These are phyloP conservation scores for Malassezia restricta DNA, from an alignment of 1,284 basidiomycete species.

Conservation along the genomic window DNA sequence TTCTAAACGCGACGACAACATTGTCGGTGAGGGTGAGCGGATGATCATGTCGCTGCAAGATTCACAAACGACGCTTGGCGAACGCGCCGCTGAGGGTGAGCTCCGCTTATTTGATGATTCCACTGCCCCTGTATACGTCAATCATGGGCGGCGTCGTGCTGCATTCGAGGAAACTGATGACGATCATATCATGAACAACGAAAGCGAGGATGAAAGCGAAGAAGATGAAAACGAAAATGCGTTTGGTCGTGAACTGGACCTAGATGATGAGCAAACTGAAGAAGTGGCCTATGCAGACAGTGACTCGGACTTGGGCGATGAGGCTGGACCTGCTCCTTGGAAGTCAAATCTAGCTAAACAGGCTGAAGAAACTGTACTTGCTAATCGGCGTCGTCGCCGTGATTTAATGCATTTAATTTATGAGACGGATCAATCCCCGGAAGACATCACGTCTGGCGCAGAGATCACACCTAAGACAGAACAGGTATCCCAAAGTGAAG, in stretches of 20 bases:
- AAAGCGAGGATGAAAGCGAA: neutral
- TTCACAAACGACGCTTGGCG: slow-evolving; percentile 66
- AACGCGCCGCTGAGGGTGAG: slow-evolving; percentile 64
- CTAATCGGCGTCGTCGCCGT: slow-evolving; percentile 45
- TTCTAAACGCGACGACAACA: slow-evolving; percentile 50
- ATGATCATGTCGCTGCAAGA: slow-evolving; percentile 98
- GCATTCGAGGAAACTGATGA: slow-evolving; percentile 32
- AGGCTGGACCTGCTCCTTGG: slow-evolving; percentile 54
- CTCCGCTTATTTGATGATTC: slow-evolving; percentile 64
- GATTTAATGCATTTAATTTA: slow-evolving; percentile 85
- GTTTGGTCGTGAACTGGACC: slow-evolving; percentile 19
- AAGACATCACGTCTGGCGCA: slow-evolving; percentile 56
- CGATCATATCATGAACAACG: neutral
- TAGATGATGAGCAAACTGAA: slow-evolving; percentile 19
- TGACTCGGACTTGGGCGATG: slow-evolving; percentile 43
- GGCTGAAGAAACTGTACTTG: slow-evolving; percentile 52
- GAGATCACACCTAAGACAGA: slow-evolving; percentile 7
- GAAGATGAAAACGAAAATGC: slow-evolving; percentile 31
- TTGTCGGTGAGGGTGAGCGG: slow-evolving; percentile 72
- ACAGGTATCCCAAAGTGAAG: slow-evolving; percentile 30
- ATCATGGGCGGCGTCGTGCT: slow-evolving; percentile 19
- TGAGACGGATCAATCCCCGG: slow-evolving; percentile 57
- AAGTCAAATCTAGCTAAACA: slow-evolving; percentile 60
- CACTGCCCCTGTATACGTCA: slow-evolving; percentile 3
- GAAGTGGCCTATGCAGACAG: slow-evolving; percentile 43